phyloP scores from a whole-genome alignment of 805 yeast species.

The Metschnikowia rubicola region DNA sequence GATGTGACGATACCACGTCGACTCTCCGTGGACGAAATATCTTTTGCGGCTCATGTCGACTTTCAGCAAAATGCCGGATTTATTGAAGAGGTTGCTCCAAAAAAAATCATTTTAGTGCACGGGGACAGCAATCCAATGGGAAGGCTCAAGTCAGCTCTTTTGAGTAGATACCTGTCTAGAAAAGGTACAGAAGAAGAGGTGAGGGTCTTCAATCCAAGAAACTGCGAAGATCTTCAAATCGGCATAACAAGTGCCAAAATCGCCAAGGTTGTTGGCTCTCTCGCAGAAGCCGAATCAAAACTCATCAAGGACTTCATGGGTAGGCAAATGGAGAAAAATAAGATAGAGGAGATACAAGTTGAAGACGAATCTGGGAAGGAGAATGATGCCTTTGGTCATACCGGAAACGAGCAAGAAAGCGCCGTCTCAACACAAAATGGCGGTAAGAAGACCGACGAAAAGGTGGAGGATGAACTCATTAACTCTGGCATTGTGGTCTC shows the following conservation, averaged over 20 bases:
- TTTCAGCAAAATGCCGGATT: constrained; percentile 89
- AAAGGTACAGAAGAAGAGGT: constrained; percentile 88
- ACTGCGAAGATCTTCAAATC: constrained; percentile 74
- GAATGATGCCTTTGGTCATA: constrained; percentile 21
- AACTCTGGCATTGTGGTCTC: constrained; percentile 44
- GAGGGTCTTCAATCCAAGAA: constrained; percentile 86
- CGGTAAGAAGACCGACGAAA: neutral
- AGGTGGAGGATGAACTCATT: constrained; percentile 13
- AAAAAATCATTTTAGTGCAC: constrained; percentile 85
- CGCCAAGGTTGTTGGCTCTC: constrained; percentile 64
- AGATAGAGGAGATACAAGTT: constrained; percentile 25
- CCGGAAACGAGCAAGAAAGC: constrained; percentile 23
- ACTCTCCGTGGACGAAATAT: constrained; percentile 83
- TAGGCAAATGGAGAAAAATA: constrained; percentile 43
- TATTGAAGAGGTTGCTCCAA: constrained; percentile 83
- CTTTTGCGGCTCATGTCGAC: constrained; percentile 99
- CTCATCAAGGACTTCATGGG: constrained; percentile 53
- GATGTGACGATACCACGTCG: constrained; percentile 85
- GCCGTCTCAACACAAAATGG: neutral
- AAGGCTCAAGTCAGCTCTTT: constrained; percentile 84
- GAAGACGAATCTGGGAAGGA: constrained; percentile 4
- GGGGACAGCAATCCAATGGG: constrained; percentile 99
- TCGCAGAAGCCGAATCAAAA: constrained; percentile 44
- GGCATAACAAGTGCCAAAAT: constrained; percentile 79
- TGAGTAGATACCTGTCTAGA: constrained; percentile 77